Evolutionary conservation across 1,284 basidiomycete genomes (phyloP), one percentile per base, ranked within the genome.

Genomic region (Cerrena zonata): DNA sequence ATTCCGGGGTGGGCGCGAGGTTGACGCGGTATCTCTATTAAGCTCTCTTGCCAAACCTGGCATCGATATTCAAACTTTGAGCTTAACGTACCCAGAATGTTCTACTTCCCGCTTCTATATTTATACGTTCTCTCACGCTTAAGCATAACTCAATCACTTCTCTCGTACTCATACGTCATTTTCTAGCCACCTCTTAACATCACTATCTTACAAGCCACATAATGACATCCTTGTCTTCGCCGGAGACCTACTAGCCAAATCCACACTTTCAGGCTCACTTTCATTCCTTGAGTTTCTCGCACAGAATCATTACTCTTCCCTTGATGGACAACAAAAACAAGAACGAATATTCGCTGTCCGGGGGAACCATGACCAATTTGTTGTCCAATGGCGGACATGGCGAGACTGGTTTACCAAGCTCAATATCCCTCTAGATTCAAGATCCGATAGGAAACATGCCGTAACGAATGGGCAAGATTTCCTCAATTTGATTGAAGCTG

Each of bases 341-440:
- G 60, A 61, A 38, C 53, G 54, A 24, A 55, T 64, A 18, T 61
- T 61, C 24, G 91, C 89, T 15, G 89, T 94, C 3, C 80, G 93
- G 38, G 93, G 93, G 0, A 96, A 96, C 63, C 90, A 95, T 61
- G 93, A 96, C 69, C 90, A 95, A 61, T 77, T 78, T 56, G 80
- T 93, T 45, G 76, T 94, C 37, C 86, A 92, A 67, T 94, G 92
- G 91, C 77, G 84, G 34, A 73, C 76, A 2, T 96, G 91, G 91
- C 77, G 89, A 52, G 75, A 79, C 25, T 89, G 86, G 86, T 75
- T 75, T 36, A 56, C 67, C 36, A 54, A 58, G 7, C 59, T 69
- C 18, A 27, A 45, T 18, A 58, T 53, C 47, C 51, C 59, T 34
- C 1, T 22, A 7, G 13, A 12, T 11, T 34, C 30, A 7, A 15